Conservation (phyloP, 2,329 filamentous ascomycete species). For the Alternaria angustiovoidea region DNA sequence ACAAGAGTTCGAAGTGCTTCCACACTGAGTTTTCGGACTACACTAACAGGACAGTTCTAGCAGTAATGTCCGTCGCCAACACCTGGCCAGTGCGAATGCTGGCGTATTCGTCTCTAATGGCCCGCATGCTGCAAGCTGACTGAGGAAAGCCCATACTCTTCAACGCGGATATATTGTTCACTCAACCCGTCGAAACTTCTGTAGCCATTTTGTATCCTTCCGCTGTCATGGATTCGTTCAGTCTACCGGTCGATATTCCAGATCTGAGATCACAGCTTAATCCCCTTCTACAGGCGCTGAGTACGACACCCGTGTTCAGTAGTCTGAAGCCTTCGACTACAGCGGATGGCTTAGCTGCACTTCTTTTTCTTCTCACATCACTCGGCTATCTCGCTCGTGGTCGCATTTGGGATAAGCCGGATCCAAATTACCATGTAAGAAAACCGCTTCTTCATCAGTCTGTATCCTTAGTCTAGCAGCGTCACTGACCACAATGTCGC, state of each 20-base stretch:
- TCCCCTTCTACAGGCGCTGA: slow-evolving; percentile 19
- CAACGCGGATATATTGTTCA: not conserved
- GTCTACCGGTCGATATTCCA: slow-evolving; percentile 20
- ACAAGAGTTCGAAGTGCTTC: not conserved
- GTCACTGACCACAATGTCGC: not conserved
- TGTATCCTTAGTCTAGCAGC: not conserved
- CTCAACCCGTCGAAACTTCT: not conserved
- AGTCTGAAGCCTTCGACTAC: slow-evolving; percentile 44
- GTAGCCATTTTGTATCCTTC: not conserved
- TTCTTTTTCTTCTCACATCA: slow-evolving; percentile 48
- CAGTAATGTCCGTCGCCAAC: slow-evolving; percentile 7
- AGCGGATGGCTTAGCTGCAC: slow-evolving; percentile 50
- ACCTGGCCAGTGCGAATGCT: not conserved
- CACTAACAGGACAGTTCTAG: not conserved
- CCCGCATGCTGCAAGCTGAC: not conserved
- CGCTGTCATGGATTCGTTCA: slow-evolving; percentile 24
- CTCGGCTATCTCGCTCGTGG: slow-evolving; percentile 55
- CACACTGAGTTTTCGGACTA: not conserved
- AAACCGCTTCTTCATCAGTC: not conserved
- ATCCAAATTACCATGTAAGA: slow-evolving; percentile 55
- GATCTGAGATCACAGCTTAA: slow-evolving; percentile 24
- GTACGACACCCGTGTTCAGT: slow-evolving; percentile 20
- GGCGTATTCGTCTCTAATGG: not conserved
- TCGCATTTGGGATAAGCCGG: slow-evolving; percentile 57
- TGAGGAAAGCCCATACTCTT: not conserved